Evolutionary conservation across 129 eudicot genomes (phyloP), one percentile per base, ranked within the genome.

Genomic region (Flaveria bidentis): DNA sequence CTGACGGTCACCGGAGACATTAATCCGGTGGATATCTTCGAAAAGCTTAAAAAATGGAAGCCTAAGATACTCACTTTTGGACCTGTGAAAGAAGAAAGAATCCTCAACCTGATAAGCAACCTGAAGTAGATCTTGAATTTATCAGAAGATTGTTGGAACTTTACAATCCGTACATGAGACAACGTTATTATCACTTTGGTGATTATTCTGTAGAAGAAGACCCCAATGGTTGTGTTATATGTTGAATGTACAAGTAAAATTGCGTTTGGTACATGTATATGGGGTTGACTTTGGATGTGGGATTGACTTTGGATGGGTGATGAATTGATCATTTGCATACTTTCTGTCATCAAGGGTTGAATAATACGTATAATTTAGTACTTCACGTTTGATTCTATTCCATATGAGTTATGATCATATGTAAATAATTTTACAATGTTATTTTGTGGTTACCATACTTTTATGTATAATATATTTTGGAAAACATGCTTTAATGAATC

Each of bases 141-240:
- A 30, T 57, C 44, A 39, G 60, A 28, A 15, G 55, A 58, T 67
- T 15, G 22, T 1, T 72, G 36, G 72, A 39, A 14, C 68, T 67
- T 49, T 16, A 39, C 8, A 14, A 73, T 80, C 79, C 79, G 2
- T 80, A 22, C 74, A 22, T 73, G 69, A 12, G 45, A 28, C 84
- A 41, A 9, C 79, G 36, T 15, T 73, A 73, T 2, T 67, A 30
- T 23, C 25, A 23, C 25, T 23, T 0, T 30, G 36, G 73, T 80
- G 60, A 22, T 46, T 69, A 51, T 15, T 62, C 74, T 74, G 67
- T 68, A 1, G 87, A 83, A 30, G 87, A 83, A 4, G 10, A 79
- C 42, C 85, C 83, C 6, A 81, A 11, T 73, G 58, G 71, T 60
- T 84, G 88, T 84, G 88, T 81, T 67, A 82, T 82, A 53, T 76